These are phyloP conservation scores for Cercospora sp. DNA, from an alignment of 2,329 filamentous ascomycete species.

Conservation along the genomic window DNA sequence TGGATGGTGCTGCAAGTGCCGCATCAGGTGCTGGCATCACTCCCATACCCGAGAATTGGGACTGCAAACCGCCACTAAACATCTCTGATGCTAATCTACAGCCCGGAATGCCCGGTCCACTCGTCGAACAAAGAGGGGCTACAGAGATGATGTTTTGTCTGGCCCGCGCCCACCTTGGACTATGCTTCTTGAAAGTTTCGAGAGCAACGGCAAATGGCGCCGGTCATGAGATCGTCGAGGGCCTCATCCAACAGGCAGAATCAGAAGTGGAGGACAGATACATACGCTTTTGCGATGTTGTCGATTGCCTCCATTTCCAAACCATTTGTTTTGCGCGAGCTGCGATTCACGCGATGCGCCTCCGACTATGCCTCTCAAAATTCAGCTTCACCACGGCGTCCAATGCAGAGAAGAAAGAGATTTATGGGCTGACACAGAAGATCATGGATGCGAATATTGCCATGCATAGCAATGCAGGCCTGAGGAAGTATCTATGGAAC, in stretches of 20 bases:
- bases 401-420: slow-evolving; percentile 37
- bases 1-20: slow-evolving; percentile 46
- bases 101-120: slow-evolving; percentile 49
- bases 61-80: slow-evolving; percentile 33
- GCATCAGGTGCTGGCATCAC: slow-evolving; percentile 28
- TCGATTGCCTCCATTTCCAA: slow-evolving; percentile 46
- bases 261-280: slow-evolving; percentile 43
- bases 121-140: slow-evolving; percentile 50
- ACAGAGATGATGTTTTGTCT: slow-evolving; percentile 54
- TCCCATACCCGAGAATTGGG: slow-evolving; percentile 25
- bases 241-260: slow-evolving; percentile 43
- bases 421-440: slow-evolving; percentile 45
- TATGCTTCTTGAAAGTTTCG: slow-evolving; percentile 31
- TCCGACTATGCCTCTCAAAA: slow-evolving; percentile 42
- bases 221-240: slow-evolving; percentile 14
- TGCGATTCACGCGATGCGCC: slow-evolving; percentile 45
- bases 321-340: slow-evolving; percentile 45
- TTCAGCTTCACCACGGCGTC: slow-evolving; percentile 38
- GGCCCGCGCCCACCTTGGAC: slow-evolving; percentile 42
- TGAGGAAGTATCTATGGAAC: slow-evolving; percentile 53
- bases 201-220: slow-evolving; percentile 14
- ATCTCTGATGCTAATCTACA: slow-evolving; percentile 37
- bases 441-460: slow-evolving; percentile 45
- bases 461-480: slow-evolving; percentile 40
- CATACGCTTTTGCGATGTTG: slow-evolving; percentile 46